Evolutionary conservation across 345 rosid genomes (phyloP).

Genomic region (Adansonia digitata): DNA sequence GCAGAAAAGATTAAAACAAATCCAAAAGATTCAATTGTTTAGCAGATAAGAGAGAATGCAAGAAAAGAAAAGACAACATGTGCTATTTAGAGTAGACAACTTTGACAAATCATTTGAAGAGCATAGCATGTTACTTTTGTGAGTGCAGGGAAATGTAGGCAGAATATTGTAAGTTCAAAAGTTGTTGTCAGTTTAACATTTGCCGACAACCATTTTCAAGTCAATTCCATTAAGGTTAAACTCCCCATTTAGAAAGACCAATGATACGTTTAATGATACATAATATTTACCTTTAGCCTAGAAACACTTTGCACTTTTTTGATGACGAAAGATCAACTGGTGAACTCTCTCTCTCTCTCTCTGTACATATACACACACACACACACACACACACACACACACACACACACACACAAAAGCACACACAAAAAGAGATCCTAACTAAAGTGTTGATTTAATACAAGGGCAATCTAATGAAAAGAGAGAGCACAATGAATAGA

Average conservation of each 20-base stretch:
- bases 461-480: neutral
- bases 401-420: neutral
- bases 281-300: neutral
- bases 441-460: neutral
- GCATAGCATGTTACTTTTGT: neutral
- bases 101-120: neutral
- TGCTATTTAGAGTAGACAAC: neutral
- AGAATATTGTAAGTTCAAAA: neutral
- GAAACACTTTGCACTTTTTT: neutral
- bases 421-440: neutral
- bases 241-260: neutral
- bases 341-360: neutral
- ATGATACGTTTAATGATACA: neutral
- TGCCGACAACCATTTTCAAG: neutral
- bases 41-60: neutral
- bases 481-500: neutral
- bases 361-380: neutral
- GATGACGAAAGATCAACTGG: neutral
- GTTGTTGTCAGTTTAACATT: neutral
- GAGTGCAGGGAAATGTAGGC: neutral
- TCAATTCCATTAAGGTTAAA: neutral
- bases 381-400: neutral
- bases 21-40: neutral
- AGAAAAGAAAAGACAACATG: neutral
- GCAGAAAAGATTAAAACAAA: neutral